Conservation (phyloP, 2,329 filamentous ascomycete species). For the Colletotrichum sp. region DNA sequence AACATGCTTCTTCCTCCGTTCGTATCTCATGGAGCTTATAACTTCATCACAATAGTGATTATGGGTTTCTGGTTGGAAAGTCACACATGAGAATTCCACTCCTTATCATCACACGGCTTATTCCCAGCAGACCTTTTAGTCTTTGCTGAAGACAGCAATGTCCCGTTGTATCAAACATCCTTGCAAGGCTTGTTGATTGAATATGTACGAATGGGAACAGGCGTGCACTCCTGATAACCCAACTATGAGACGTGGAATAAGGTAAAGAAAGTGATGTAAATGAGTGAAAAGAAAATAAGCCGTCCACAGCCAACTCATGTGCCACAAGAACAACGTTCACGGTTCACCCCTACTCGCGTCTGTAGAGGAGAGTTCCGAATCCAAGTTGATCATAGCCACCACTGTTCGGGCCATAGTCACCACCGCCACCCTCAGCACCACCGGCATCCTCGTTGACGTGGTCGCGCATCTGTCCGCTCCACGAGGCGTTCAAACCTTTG, state of each 20-base stretch:
- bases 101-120: no score
- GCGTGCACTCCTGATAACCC: not conserved
- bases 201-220: not conserved
- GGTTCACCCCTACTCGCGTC: slow-evolving; percentile 1
- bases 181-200: not conserved
- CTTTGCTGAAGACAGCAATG: not conserved
- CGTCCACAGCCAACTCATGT: not conserved
- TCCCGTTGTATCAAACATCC: accelerated
- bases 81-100: no score
- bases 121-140: no score
- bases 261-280: not conserved
- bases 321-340: not conserved
- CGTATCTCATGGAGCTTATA: not conserved
- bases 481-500: slow-evolving; percentile 40
- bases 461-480: slow-evolving; percentile 40
- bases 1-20: not conserved
- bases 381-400: slow-evolving; percentile 46
- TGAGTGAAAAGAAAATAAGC: not conserved
- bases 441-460: slow-evolving; percentile 32
- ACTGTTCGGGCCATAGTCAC: slow-evolving; percentile 43
- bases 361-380: slow-evolving; percentile 32
- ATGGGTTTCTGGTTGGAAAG: not conserved
- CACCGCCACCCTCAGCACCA: slow-evolving; percentile 48
- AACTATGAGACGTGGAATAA: not conserved
- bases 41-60: no score